Evolutionary conservation across 768 basidiomycete species (phyloP).

Genomic region (Lentinula detonsa): DNA sequence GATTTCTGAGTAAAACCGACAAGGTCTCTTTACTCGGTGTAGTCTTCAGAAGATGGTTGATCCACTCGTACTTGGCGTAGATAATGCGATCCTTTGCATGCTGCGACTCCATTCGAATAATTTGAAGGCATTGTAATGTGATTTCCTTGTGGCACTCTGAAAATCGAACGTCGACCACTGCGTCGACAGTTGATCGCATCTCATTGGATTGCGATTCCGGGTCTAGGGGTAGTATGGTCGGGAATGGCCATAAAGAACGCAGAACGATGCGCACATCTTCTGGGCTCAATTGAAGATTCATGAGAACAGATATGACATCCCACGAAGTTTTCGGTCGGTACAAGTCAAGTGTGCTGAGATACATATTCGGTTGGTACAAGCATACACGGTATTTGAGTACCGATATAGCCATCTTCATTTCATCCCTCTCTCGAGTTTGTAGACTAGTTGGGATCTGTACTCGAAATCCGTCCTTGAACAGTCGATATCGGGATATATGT

Average conservation of each 20-base stretch:
- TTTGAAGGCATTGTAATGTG: neutral
- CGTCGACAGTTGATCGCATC: neutral
- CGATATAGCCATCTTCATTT: neutral
- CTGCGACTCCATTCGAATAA: neutral
- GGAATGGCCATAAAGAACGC: neutral
- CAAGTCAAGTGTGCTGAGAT: too few relatives aligned
- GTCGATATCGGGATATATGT: neutral
- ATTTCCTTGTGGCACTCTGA: neutral
- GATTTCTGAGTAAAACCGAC: neutral
- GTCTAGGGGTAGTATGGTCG: neutral
- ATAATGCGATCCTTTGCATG: neutral
- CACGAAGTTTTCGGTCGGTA: too few relatives aligned
- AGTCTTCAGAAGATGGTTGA: neutral
- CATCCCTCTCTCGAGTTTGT: neutral
- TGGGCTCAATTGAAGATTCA: neutral
- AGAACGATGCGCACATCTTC: neutral
- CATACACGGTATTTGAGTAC: neutral
- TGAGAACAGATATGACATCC: neutral
- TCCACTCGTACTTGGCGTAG: neutral
- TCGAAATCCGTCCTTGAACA: neutral
- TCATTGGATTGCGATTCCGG: neutral
- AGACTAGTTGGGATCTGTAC: neutral
- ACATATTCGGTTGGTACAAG: neutral
- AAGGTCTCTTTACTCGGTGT: neutral
- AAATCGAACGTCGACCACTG: neutral